Base-by-base conservation (phyloP, 768 basidiomycete species). In the Agaricus blazei region DNA sequence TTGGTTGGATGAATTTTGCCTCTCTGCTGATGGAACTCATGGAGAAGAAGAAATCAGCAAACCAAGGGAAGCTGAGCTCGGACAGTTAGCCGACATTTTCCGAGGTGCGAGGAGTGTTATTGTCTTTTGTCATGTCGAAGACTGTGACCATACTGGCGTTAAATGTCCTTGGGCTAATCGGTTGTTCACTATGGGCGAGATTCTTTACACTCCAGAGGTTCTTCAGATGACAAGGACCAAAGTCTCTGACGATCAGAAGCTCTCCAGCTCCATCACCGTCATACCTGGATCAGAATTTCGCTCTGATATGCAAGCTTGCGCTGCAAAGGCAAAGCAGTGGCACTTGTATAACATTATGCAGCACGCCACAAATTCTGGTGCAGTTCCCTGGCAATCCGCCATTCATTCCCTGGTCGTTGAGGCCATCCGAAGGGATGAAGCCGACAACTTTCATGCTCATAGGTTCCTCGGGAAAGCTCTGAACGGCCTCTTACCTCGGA, bases 391-490 rank as follows among this genome's bases (percentile, higher is more conserved):
- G 63, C 64, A 65, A 49, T 40, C 51, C 11, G 60, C 61, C 14
- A 64, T 65, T 43, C 63, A 65, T 45, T 55, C 64, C 29, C 59
- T 64, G 37, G 59, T 64, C 19, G 59, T 64, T 34, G 65, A 66
- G 51, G 58, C 56, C 11, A 62, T 67, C n/a, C 58, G 62, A 3
- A 58, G 66, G 23, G 60, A 63, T 38, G 59, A 66, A 27, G 58
- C 42, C 8, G 53, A 41, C 40, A 53, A 38, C n/a, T 60, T 41
- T 43, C 34, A 47, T 19, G 46, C 60, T 7, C 65, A 67, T 48
- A 47, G 58, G 23, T 51, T 47, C 19, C 58, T 67, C 11, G 65
- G 65, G 3, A 63, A 59, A 48, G 65, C 60, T 1, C 44, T 67
- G 23, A 67, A 67, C 38, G 65, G 65, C 2, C 53, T 66, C 1